These are phyloP conservation scores for Penicillium sp. DNA, from an alignment of 2,329 filamentous ascomycete species.

Conservation along the genomic window DNA sequence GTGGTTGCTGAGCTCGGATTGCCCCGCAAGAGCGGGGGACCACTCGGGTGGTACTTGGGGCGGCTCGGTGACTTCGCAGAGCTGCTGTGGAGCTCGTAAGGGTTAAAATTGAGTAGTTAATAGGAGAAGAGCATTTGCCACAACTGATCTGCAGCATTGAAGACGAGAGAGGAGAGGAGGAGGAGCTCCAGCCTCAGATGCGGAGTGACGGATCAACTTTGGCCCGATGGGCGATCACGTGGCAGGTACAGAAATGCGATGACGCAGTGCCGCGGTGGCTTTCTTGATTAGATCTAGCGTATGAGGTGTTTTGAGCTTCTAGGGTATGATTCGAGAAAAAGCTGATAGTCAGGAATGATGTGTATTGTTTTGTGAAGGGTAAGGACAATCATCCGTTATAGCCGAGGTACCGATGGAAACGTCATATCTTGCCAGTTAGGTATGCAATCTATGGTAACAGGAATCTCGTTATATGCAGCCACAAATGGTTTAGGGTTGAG, in stretches of 20 bases:
- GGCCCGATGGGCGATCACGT: conserved; percentile 17
- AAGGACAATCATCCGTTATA: neutral
- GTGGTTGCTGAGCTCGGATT: conserved; percentile 18
- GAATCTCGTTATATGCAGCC: neutral
- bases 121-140: neutral
- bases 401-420: conserved; percentile 17
- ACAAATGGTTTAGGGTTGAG: neutral
- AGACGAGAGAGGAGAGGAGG: conserved; percentile 8
- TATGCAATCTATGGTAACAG: neutral
- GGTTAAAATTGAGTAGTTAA: neutral
- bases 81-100: neutral
- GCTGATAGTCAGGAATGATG: neutral
- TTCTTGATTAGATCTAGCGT: neutral
- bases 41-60: conserved; percentile 13
- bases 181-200: conserved; percentile 20
- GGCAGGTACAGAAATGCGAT: neutral
- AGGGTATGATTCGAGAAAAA: neutral
- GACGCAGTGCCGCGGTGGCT: neutral
- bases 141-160: conserved; percentile 17
- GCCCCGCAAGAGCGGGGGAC: conserved; percentile 25
- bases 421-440: conserved; percentile 5
- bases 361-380: neutral
- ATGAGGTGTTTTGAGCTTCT: neutral
- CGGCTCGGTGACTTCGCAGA: conserved; percentile 10
- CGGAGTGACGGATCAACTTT: conserved; percentile 23